Conservation (phyloP, 805 yeast genomes). For the Ogataea ganodermae region DNA sequence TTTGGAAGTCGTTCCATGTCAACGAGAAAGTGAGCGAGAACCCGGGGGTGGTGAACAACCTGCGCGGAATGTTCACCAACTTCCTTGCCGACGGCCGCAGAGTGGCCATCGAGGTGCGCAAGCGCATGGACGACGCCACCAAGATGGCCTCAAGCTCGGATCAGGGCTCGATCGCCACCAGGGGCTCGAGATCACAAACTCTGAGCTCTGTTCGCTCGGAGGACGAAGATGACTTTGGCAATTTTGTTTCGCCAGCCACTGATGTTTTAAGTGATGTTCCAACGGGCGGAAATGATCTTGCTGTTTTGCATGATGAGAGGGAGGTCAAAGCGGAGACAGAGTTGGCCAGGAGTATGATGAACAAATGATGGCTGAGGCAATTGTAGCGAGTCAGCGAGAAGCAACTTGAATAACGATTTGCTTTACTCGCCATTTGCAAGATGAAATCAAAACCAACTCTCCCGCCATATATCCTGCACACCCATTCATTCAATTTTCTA, state of each 20-base stretch:
- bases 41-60: constrained; percentile 47
- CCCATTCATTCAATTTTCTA: too few relatives aligned
- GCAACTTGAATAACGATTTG: too few relatives aligned
- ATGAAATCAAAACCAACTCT: too few relatives aligned
- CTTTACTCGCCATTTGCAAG: too few relatives aligned
- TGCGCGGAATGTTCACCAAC: constrained; percentile 89
- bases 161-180: constrained; percentile 20
- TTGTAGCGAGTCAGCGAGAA: too few relatives aligned
- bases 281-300: constrained; percentile 23
- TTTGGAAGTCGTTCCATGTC: constrained; percentile 68
- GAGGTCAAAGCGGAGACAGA: constrained; percentile 19
- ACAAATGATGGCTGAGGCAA: too few relatives aligned
- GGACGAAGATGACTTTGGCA: constrained; percentile 40
- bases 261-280: constrained; percentile 28
- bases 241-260: constrained; percentile 30
- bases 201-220: constrained; percentile 24
- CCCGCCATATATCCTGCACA: too few relatives aligned
- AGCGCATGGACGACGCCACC: constrained; percentile 78
- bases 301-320: constrained; percentile 24
- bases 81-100: constrained; percentile 89
- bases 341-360: constrained; percentile 9
- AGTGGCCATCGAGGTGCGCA: constrained; percentile 86
- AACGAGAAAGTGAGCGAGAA: constrained; percentile 49
- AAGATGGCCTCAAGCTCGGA: constrained; percentile 19
- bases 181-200: constrained; percentile 25